Evolutionary conservation across 176 grass and related monocot genomes (phyloP).

Genomic region (Zizania latifolia): DNA sequence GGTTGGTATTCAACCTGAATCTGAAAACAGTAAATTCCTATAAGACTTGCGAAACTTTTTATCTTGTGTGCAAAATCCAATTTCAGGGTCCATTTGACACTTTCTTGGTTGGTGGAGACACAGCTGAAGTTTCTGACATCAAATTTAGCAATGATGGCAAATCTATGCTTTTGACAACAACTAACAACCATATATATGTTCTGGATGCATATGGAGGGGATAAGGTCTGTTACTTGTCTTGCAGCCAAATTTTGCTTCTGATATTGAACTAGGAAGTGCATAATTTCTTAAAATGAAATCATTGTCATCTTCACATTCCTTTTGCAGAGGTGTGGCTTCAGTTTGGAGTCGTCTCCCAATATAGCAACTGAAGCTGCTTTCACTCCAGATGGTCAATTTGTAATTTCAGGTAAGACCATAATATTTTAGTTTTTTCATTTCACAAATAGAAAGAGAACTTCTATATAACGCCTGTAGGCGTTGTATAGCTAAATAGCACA

Average conservation of each 20-base stretch:
- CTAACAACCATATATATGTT: constrained; percentile 97
- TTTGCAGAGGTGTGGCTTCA: constrained; percentile 89
- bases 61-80: background rate
- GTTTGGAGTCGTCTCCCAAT: constrained; percentile 88
- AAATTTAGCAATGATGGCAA: constrained; percentile 99
- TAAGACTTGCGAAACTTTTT: background rate
- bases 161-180: constrained; percentile 96
- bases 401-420: constrained; percentile 69
- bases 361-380: constrained; percentile 83
- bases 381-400: constrained; percentile 91
- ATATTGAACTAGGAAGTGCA: background rate
- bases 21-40: background rate
- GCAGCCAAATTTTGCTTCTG: background rate
- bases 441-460: no score
- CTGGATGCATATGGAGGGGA: constrained; percentile 97
- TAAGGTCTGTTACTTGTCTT: constrained; percentile 44
- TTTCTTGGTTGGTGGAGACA: constrained; percentile 95
- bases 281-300: background rate
- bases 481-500: no score
- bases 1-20: constrained; percentile 33
- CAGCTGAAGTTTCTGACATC: constrained; percentile 89
- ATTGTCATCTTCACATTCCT: background rate
- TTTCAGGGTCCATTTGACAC: constrained; percentile 96
- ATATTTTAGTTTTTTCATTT: background rate
- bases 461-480: no score